Evolutionary conservation across 192 early-diverging fungal genomes (phyloP), one percentile per base, ranked within the genome.

Genomic region (Coemansia sp.): DNA sequence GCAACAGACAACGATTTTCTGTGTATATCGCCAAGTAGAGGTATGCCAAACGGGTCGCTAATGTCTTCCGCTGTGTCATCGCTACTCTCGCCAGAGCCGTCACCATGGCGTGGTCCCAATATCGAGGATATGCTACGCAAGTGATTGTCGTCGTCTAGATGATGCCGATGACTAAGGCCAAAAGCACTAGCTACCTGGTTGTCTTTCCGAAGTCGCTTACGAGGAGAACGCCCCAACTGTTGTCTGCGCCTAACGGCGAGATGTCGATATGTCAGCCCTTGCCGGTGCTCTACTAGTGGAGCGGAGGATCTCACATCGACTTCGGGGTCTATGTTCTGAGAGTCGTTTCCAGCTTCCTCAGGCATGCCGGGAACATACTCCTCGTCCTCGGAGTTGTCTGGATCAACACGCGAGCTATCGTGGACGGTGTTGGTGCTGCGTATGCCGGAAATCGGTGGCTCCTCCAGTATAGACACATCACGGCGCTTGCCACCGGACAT

Each of bases 351-450:
- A n/a, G 47, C 44, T 11, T 46, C n/a, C 1, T 76, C 74, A 4
- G 47, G 52, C n/a, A 72, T 60, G 4, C 66, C 80, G 9, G 80
- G 80, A 14, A 82, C 39, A 23, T 82, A 82, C 9, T 82, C 80
- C 0, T 68, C 80, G 26, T 82, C 80, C 38, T 82, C 75, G 6
- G 75, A 74, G 23, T 82, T 68, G 5, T 82, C 80, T 38, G 68
- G 63, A 38, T 65, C 58, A 46, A 68, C 32, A 32, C 19, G 46
- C 55, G 28, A 28, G 16, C 26, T 63, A 33, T 58, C 23, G 9
- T 64, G 28, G 23, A 40, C 63, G 37, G 19, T 21, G 21, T 26
- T 35, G 39, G 21, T 9, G 49, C 43, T 55, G 58, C 28, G 38
- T 64, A 32, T 43, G 46, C 16, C 55, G 2, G 30, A 33, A 33